Conservation (phyloP, 371 early-diverging fungal species). For the Gilbertella persicaria region DNA sequence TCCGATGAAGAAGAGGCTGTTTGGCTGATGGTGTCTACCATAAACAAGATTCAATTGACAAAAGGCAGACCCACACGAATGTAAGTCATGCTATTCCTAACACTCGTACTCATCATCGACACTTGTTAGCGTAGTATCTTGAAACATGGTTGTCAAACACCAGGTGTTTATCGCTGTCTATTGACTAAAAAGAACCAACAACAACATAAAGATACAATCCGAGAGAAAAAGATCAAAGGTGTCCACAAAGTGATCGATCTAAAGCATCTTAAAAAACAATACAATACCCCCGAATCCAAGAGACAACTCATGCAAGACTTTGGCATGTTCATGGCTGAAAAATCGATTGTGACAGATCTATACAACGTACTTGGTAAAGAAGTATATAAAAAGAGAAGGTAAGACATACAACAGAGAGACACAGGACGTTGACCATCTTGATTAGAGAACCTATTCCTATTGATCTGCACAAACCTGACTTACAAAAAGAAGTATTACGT, state of each 20-base stretch:
- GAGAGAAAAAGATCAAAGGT: slow-evolving; percentile 59
- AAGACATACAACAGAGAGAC: slow-evolving; percentile 8
- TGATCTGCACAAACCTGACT: slow-evolving; percentile 60
- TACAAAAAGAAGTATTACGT: slow-evolving; percentile 71
- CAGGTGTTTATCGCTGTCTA: slow-evolving; percentile 66
- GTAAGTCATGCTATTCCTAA: slow-evolving; percentile 19
- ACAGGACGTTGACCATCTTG: background rate
- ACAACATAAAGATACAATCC: slow-evolving; percentile 70
- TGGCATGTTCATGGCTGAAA: slow-evolving; percentile 85
- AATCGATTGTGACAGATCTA: slow-evolving; percentile 70
- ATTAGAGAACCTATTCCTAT: slow-evolving; percentile 78
- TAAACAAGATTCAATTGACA: slow-evolving; percentile 16
- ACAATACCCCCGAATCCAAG: slow-evolving; percentile 77
- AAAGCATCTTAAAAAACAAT: slow-evolving; percentile 74
- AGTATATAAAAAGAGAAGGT: slow-evolving; percentile 88
- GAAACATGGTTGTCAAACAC: slow-evolving; percentile 41
- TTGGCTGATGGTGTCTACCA: slow-evolving; percentile 45
- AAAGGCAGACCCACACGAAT: slow-evolving; percentile 33
- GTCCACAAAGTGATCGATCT: slow-evolving; percentile 78
- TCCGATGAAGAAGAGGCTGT: slow-evolving; percentile 25
- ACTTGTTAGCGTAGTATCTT: slow-evolving; percentile 29
- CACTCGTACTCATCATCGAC: background rate
- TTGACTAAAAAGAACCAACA: slow-evolving; percentile 86
- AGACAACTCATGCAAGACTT: slow-evolving; percentile 71
- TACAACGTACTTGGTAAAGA: slow-evolving; percentile 84